Evolutionary conservation across 192 early-diverging fungal genomes (phyloP), one percentile per base, ranked within the genome.

Genomic region (Chytriomyces sp.): DNA sequence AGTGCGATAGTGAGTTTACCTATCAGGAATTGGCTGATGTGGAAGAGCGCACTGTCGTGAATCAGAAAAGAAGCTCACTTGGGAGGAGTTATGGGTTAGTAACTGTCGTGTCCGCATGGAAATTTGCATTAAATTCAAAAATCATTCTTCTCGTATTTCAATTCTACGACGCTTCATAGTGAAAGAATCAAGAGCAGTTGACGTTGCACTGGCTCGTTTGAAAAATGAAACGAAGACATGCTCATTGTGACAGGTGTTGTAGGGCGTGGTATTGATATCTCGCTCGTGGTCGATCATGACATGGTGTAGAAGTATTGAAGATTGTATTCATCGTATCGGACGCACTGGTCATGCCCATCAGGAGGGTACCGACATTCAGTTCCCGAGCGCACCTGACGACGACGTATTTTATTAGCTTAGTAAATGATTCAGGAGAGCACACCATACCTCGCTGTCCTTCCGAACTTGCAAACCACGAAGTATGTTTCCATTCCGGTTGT

Each of bases 231-330:
- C 85, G 22, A 88, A 41, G 93, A 93, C 57, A 87, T 99, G 33
- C 79, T 99, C 57, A 93, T 99, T 54, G 98, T 96, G 8, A 99
- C 96, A 0, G 96, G 98, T 82, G 98, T 99, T 28, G 98, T 96
- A 39, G 95, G 95, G 38, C 94, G 98, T 79, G 98, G 98, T 86
- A 96, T 99, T 75, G 98, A 99, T 82, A 88, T 99, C 70, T 94
- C 93, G 3, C 77, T 98, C 55, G 98, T 99, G 4, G 77, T 99
- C 54, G 98, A 99, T 78, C 98, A 89, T 78, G 94, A 98, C 67
- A 99, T 99, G 96, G 91, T 95, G 44, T 96, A 96, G 79, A 93
- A 39, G 54, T 40, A 22, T 12, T 12, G 36, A 33, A 49, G 92
- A 93, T 68, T 99, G 98, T 76, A 99, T 94, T 34, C 98, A 99